Conservation (phyloP, 164 flowering plant species). For the Nymphaea thermarum region DNA sequence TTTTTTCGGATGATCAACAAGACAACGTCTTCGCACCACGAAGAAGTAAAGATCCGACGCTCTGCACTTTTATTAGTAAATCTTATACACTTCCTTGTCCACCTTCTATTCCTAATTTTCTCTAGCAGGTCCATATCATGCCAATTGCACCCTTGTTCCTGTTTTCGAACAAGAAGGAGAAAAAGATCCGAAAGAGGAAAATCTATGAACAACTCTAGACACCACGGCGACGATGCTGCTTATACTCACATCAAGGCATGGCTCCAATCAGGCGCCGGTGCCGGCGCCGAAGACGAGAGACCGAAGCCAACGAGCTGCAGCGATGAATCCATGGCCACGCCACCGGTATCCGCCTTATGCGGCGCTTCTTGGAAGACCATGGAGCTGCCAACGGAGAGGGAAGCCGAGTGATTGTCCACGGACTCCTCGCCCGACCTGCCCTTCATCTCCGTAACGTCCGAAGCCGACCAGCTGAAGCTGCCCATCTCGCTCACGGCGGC, state of each 20-base stretch:
- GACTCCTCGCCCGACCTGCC: conserved; percentile 6
- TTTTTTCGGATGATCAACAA: no score
- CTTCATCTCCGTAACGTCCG: background rate
- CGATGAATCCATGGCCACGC: conserved; percentile 5
- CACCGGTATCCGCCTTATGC: background rate
- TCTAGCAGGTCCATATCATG: background rate
- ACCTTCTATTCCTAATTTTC: background rate
- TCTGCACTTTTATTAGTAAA: background rate
- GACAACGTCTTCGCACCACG: no score
- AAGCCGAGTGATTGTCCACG: background rate
- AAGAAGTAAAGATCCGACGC: background rate
- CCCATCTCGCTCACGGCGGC: conserved; percentile 1
- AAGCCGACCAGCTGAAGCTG: conserved; percentile 2
- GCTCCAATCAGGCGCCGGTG: conserved; percentile 8
- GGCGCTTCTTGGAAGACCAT: conserved; percentile 3
- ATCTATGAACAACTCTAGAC: background rate
- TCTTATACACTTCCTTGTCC: background rate
- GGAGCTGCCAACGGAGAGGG: conserved; percentile 4
- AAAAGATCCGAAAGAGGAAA: background rate
- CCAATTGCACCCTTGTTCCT: background rate
- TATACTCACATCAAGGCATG: conserved; percentile 12
- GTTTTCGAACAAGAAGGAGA: background rate
- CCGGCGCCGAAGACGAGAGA: background rate
- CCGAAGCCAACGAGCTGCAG: conserved; percentile 8
- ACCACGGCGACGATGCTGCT: background rate